phyloP scores from a whole-genome alignment of 768 basidiomycete species.

The Pholiota molesta region DNA sequence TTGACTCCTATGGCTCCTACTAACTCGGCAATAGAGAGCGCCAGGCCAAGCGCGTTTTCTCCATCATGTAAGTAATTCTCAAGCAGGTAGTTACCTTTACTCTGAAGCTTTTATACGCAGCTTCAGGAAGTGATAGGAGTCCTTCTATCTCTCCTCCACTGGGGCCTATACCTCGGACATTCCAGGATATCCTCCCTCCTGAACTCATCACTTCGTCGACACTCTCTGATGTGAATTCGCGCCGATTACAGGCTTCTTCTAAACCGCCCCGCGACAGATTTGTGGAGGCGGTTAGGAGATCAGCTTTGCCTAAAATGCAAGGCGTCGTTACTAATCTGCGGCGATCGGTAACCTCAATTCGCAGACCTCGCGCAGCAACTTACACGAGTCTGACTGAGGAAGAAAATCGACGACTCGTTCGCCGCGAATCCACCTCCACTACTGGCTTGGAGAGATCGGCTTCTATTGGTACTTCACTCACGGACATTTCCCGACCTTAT shows the following conservation, averaged over 20 bases:
- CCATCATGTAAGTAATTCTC: conserved; percentile 24
- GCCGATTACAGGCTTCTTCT: background rate
- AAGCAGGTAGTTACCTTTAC: no score
- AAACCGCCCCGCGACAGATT: conserved; percentile 20
- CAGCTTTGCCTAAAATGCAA: conserved; percentile 43
- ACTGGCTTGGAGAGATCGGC: background rate
- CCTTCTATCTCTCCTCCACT: background rate
- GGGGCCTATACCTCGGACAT: background rate
- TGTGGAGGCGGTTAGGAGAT: conserved; percentile 33
- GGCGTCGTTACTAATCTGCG: conserved; percentile 37
- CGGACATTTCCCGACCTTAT: background rate
- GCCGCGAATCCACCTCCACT: background rate
- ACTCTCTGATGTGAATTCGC: conserved; percentile 9
- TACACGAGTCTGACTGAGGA: background rate
- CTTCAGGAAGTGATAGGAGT: background rate
- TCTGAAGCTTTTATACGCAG: no score
- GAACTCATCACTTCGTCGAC: conserved; percentile 20
- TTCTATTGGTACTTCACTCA: background rate
- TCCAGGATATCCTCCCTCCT: conserved; percentile 24
- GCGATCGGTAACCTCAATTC: conserved; percentile 40
- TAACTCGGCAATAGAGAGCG: conserved; percentile 10
- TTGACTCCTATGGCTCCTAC: conserved; percentile 37
- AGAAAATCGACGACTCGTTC: background rate
- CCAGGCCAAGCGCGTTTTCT: conserved; percentile 28
- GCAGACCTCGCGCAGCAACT: conserved; percentile 2